A percentile compares a stretch with the other conserved stretches of the same genome.
Evolutionary conservation across 768 basidiomycete genomes (phyloP).

Genomic region (Piloderma croceum): DNA sequence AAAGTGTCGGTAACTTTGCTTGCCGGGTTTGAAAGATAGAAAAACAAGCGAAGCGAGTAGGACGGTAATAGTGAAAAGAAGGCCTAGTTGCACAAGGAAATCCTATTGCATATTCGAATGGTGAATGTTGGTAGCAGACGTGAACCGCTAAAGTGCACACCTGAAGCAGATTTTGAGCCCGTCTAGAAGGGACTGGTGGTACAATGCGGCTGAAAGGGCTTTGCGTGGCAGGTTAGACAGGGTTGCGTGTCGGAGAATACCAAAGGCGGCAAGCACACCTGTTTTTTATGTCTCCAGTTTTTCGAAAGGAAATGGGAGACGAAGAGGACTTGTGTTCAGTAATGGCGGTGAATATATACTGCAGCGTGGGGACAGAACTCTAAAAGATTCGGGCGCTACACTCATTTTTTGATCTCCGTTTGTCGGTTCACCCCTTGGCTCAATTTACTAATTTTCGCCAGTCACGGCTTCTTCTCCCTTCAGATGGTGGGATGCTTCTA

Average conservation of each 20-base stretch:
- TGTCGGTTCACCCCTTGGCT: too few species aligned
- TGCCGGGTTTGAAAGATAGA: constrained; percentile 49
- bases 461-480: too few species aligned
- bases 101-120: constrained; percentile 35
- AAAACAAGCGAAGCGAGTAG: constrained; percentile 43
- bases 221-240: constrained; percentile 14
- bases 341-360: constrained; percentile 35
- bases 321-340: constrained; percentile 18
- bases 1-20: constrained; percentile 45
- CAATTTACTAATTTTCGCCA: too few species aligned
- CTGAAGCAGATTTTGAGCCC: constrained; percentile 72
- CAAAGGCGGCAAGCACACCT: constrained; percentile 29
- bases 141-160: constrained; percentile 30
- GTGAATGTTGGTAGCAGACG: constrained; percentile 18
- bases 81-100: constrained; percentile 64
- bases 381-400: constrained; percentile 30
- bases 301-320: constrained; percentile 27
- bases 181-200: constrained; percentile 76
- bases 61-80: constrained; percentile 46
- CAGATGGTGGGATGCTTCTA: too few species aligned
- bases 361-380: constrained; percentile 29
- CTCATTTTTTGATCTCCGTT: constrained; percentile 32
- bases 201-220: constrained; percentile 62
- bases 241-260: constrained; percentile 12
- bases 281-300: constrained; percentile 36